These are phyloP conservation scores for Phytopythium montanum DNA, from an alignment of 352 stramenopile genomes.

Conservation along the genomic window DNA sequence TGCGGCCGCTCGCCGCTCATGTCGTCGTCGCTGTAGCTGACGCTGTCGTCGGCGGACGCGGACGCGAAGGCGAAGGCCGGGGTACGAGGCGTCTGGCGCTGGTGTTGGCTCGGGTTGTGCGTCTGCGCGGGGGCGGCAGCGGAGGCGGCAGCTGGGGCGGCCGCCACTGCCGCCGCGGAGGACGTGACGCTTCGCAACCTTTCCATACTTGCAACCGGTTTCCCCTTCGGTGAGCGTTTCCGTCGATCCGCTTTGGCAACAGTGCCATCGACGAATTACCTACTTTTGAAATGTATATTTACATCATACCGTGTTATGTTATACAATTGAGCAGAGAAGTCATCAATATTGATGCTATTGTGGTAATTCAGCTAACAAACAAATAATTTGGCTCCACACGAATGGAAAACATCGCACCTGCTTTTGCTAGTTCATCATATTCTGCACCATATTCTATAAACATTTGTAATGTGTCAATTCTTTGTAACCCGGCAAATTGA, in stretches of 20 bases:
- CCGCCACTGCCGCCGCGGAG: background rate
- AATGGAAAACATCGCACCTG: no score
- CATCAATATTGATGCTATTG: no score
- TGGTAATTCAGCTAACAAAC: no score
- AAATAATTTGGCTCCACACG: no score
- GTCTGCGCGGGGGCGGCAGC: background rate
- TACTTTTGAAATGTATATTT: no score
- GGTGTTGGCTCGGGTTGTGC: background rate
- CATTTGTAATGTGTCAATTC: no score
- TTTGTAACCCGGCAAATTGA: no score
- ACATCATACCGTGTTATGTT: no score
- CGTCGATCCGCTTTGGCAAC: constrained; percentile 1
- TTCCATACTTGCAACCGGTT: constrained; percentile 2
- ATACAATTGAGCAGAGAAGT: no score
- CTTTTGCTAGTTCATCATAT: no score
- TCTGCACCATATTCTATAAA: no score
- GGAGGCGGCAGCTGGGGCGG: background rate
- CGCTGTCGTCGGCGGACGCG: background rate
- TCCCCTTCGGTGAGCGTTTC: background rate
- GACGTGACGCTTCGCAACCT: constrained; percentile 4
- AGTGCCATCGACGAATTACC: no score
- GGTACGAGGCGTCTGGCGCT: background rate
- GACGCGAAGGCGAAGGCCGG: background rate
- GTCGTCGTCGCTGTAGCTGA: constrained; percentile 9
- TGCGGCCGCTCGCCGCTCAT: constrained; percentile 11